Conservation (phyloP, 2,329 filamentous ascomycete genomes). For the Coniosporium tulheliwenetii region DNA sequence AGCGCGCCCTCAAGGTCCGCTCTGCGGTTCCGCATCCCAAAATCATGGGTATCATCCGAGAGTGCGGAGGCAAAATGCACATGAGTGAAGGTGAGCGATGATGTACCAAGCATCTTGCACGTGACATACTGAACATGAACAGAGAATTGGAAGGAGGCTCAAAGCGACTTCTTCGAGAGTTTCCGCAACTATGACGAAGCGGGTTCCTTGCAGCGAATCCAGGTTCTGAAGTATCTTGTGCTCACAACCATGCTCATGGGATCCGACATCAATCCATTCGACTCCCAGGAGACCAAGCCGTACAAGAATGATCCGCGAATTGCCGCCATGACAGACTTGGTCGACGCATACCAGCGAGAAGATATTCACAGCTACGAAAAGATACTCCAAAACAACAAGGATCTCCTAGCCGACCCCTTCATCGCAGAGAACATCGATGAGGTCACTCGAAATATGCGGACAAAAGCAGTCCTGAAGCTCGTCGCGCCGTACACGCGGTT, state of each 20-base stretch:
- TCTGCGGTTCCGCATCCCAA: conserved; percentile 98
- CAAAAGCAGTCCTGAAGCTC: conserved; percentile 82
- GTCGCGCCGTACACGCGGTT: conserved; percentile 93
- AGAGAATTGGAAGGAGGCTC: conserved; percentile 96
- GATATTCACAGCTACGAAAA: conserved; percentile 86
- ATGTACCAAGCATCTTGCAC: conserved; percentile 3
- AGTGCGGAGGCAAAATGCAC: conserved; percentile 99
- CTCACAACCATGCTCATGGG: conserved; percentile 98
- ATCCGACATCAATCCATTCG: conserved; percentile 96
- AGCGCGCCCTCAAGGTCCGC: conserved; percentile 76
- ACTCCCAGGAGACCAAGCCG: conserved; percentile 96
- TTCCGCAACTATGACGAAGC: conserved; percentile 99
- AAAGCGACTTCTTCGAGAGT: conserved; percentile 96
- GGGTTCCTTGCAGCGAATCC: conserved; percentile 86
- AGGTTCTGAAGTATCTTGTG: conserved; percentile 92
- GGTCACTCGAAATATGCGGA: conserved; percentile 94
- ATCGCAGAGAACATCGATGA: conserved; percentile 99
- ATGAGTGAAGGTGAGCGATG: conserved; percentile 64
- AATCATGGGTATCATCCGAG: conserved; percentile 97
- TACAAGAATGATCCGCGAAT: conserved; percentile 94
- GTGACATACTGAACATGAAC: conserved; percentile 9
- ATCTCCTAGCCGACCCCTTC: conserved; percentile 81
- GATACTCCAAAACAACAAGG: conserved; percentile 73
- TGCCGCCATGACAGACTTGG: conserved; percentile 90
- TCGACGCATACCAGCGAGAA: conserved; percentile 90